phyloP scores from a whole-genome alignment of 2,329 filamentous ascomycete species.

The Claviceps sorghi region DNA sequence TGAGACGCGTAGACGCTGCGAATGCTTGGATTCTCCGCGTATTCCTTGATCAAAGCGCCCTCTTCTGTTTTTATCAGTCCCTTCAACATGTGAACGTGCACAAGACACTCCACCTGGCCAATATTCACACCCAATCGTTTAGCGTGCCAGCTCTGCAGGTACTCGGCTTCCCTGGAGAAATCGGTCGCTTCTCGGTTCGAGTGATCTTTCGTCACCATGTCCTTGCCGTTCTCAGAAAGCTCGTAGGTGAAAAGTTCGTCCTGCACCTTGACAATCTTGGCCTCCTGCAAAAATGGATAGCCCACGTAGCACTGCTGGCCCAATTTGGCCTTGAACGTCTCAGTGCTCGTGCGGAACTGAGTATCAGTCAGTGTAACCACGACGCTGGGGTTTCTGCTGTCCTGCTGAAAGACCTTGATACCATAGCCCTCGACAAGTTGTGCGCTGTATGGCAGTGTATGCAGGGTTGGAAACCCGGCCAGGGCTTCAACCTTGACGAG shows the following conservation, averaged over 20 bases:
- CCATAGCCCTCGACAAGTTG: slow-evolving; percentile 59
- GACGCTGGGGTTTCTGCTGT: slow-evolving; percentile 94
- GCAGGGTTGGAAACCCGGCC: slow-evolving; percentile 83
- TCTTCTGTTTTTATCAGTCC: slow-evolving; percentile 82
- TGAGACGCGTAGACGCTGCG: slow-evolving; percentile 88
- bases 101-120: slow-evolving; percentile 72
- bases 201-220: slow-evolving; percentile 57
- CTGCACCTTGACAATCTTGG: slow-evolving; percentile 73
- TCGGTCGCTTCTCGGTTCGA: slow-evolving; percentile 61
- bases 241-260: slow-evolving; percentile 89
- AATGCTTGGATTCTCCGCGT: slow-evolving; percentile 68
- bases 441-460: slow-evolving; percentile 71
- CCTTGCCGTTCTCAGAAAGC: slow-evolving; percentile 48
- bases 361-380: slow-evolving; percentile 70
- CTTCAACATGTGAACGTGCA: slow-evolving; percentile 88
- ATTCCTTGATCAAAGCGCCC: slow-evolving; percentile 85
- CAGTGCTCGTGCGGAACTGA: slow-evolving; percentile 53
- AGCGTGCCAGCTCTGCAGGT: slow-evolving; percentile 76
- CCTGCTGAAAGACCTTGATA: slow-evolving; percentile 87
- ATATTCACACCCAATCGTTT: slow-evolving; percentile 82
- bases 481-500: slow-evolving; percentile 71
- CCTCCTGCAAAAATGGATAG: slow-evolving; percentile 91
- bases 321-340: slow-evolving; percentile 62
- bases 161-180: slow-evolving; percentile 70
- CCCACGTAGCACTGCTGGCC: slow-evolving; percentile 81